Evolutionary conservation across 2,329 filamentous ascomycete species (phyloP).

Genomic region (Arthrocladium fulminans): DNA sequence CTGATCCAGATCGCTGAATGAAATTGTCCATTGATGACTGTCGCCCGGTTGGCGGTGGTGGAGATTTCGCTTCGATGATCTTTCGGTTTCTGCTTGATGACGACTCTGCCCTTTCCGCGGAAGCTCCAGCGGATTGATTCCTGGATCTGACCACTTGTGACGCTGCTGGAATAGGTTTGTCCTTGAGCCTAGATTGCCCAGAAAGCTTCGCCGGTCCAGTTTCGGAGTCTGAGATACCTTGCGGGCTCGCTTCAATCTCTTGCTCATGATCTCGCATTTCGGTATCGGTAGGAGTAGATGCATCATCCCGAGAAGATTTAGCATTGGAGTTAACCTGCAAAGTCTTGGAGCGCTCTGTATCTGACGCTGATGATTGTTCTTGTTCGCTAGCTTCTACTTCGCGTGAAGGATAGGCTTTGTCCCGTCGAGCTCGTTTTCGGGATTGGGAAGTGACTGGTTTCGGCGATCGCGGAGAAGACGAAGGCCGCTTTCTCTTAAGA

Average conservation of each 20-base stretch:
- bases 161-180: neutral
- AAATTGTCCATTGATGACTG: slow-evolving; percentile 1
- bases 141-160: neutral
- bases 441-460: neutral
- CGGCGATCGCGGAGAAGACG: neutral
- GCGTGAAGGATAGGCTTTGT: neutral
- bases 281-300: neutral
- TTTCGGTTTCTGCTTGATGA: neutral
- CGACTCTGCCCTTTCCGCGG: neutral
- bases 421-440: neutral
- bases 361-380: neutral
- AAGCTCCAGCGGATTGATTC: neutral
- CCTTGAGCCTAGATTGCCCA: neutral
- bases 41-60: neutral
- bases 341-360: neutral
- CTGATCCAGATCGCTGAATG: neutral
- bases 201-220: neutral
- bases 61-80: neutral
- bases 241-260: neutral
- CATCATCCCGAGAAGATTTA: neutral
- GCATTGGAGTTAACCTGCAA: neutral
- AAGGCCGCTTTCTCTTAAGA: neutral
- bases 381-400: neutral
- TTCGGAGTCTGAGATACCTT: neutral
- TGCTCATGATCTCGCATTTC: neutral